These are phyloP conservation scores for Suhomyces guaymorum DNA, from an alignment of 1,139 yeast genomes.

Conservation along the genomic window DNA sequence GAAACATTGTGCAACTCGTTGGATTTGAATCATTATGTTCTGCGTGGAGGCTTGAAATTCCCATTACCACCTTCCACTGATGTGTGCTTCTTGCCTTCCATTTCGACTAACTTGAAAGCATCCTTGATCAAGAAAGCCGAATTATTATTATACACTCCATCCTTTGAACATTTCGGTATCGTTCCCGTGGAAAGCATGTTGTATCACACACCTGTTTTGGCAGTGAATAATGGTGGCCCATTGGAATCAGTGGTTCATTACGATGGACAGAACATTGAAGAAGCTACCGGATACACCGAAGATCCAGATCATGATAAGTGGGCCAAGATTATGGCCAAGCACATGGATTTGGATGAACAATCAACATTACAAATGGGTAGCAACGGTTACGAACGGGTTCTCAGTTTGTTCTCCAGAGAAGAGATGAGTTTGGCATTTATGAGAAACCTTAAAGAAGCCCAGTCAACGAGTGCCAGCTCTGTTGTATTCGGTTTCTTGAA, in stretches of 20 bases:
- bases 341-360: slow-evolving; percentile 30
- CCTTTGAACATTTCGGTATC: slow-evolving; percentile 93
- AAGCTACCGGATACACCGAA: slow-evolving; percentile 78
- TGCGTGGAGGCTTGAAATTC: slow-evolving; percentile 45
- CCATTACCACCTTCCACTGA: slow-evolving; percentile 41
- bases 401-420: slow-evolving; percentile 56
- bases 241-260: slow-evolving; percentile 68
- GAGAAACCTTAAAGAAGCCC: slow-evolving; percentile 21
- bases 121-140: slow-evolving; percentile 59
- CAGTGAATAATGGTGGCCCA: slow-evolving; percentile 91
- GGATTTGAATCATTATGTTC: slow-evolving; percentile 47
- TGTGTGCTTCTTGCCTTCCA: slow-evolving; percentile 79
- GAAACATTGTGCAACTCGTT: slow-evolving; percentile 48
- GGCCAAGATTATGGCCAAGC: slow-evolving; percentile 58
- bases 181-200: slow-evolving; percentile 97
- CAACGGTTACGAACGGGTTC: slow-evolving; percentile 55
- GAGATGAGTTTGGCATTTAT: slow-evolving; percentile 61
- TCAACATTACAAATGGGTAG: slow-evolving; percentile 39
- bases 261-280: slow-evolving; percentile 33
- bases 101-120: slow-evolving; percentile 66
- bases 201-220: slow-evolving; percentile 78
- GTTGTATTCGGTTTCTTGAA: slow-evolving; percentile 11
- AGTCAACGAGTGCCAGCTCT: slow-evolving; percentile 4
- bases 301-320: slow-evolving; percentile 58
- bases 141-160: slow-evolving; percentile 81